phyloP scores from a whole-genome alignment of 1,284 basidiomycete genomes.

The Entoloma clypeatum region DNA sequence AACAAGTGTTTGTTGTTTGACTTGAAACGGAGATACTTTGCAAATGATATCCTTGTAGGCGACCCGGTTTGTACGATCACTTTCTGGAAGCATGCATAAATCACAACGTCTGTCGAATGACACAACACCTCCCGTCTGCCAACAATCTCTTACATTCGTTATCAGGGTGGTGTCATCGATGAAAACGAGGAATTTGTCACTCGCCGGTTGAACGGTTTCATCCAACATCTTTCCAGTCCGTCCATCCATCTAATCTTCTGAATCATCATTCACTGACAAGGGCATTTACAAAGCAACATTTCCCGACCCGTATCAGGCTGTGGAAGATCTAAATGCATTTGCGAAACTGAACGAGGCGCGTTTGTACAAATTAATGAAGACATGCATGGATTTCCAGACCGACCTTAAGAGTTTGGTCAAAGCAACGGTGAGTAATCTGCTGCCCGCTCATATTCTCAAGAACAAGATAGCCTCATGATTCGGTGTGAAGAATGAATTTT shows the following conservation, averaged over 20 bases:
- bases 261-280: too few species aligned
- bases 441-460: not conserved
- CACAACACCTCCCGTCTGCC: constrained; percentile 2
- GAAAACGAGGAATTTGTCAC: constrained; percentile 66
- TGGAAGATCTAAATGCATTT: constrained; percentile 79
- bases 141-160: constrained; percentile 8
- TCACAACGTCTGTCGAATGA: constrained; percentile 64
- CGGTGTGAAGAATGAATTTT: constrained; percentile 80
- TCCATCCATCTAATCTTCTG: constrained; percentile 19
- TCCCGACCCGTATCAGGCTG: constrained; percentile 70
- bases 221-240: constrained; percentile 61
- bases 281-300: constrained; percentile 51
- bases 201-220: constrained; percentile 48
- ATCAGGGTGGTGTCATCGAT: constrained; percentile 83
- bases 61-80: constrained; percentile 58
- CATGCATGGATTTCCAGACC: constrained; percentile 78
- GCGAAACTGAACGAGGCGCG: constrained; percentile 85
- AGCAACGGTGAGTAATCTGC: constrained; percentile 51
- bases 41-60: constrained; percentile 43
- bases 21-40: too few species aligned
- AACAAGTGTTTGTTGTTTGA: constrained; percentile 47
- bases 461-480: too few species aligned
- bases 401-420: constrained; percentile 83
- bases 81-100: constrained; percentile 71
- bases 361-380: constrained; percentile 81